Conservation (phyloP, 768 basidiomycete species). For the Cystobasidium ongulense region DNA sequence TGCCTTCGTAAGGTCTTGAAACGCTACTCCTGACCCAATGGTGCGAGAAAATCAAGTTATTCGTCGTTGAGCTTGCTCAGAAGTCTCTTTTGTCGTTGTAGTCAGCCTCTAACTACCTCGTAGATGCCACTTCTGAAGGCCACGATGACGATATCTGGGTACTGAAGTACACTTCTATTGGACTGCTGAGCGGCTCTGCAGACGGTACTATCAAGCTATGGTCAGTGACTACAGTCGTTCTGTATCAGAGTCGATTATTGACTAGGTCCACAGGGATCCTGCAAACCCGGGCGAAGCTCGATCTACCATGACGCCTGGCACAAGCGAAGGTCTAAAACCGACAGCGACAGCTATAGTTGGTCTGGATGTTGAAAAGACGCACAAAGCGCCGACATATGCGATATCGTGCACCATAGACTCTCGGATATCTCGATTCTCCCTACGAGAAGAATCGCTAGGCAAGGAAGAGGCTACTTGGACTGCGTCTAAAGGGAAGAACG, state of each 20-base stretch:
- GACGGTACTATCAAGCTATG: constrained; percentile 22
- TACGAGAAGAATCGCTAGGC: not conserved
- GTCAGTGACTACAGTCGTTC: not conserved
- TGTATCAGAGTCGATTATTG: not conserved
- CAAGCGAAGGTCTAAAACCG: not conserved
- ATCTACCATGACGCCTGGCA: constrained; percentile 2
- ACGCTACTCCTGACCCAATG: too few species aligned
- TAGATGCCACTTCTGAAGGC: not conserved
- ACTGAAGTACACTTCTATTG: not conserved
- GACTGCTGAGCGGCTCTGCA: constrained; percentile 19
- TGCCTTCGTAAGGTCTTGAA: too few species aligned
- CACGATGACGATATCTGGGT: constrained; percentile 22
- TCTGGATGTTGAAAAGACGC: constrained; percentile 7
- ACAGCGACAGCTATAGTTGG: constrained; percentile 14
- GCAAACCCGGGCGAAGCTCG: constrained; percentile 1
- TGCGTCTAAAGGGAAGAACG: not conserved
- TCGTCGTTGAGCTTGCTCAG: too few species aligned
- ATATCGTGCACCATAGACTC: constrained; percentile 11
- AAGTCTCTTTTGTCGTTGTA: not conserved
- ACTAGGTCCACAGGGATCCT: constrained; percentile 8
- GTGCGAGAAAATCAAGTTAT: too few species aligned
- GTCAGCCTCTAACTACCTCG: constrained; percentile 25
- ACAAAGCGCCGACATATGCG: not conserved
- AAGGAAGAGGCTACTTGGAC: constrained; percentile 17
- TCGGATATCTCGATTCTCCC: constrained; percentile 17